Evolutionary conservation across 495 filamentous ascomycete species (phyloP).

Genomic region (Oidiodendron maius): DNA sequence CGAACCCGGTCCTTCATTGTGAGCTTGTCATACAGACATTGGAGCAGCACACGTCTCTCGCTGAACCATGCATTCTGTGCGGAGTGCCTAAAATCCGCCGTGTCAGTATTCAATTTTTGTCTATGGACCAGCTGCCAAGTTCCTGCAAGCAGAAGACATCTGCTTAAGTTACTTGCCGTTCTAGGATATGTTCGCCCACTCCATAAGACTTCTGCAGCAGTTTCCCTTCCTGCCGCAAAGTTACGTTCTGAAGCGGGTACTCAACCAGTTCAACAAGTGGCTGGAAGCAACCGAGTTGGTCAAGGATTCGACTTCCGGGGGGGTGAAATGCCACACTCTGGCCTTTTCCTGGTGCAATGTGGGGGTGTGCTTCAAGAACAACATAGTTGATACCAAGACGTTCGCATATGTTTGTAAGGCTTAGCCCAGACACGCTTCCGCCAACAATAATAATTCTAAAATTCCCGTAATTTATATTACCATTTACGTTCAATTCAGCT

Average conservation of each 20-base stretch:
- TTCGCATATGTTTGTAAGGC: slow-evolving; percentile 39
- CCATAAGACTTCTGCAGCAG: too few species aligned
- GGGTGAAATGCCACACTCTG: slow-evolving; percentile 21
- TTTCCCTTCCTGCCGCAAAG: too few species aligned
- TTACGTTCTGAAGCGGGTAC: slow-evolving; percentile 8
- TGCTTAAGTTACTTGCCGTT: too few species aligned
- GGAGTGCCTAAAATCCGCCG: too few species aligned
- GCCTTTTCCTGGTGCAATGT: slow-evolving; percentile 34
- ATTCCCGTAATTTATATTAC: too few species aligned
- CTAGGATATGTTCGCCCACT: too few species aligned
- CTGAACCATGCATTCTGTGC: too few species aligned
- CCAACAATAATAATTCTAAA: slow-evolving; percentile 50
- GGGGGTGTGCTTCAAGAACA: slow-evolving; percentile 36
- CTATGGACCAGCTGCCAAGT: too few species aligned
- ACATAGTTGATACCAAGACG: slow-evolving; percentile 40
- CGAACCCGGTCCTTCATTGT: slow-evolving; percentile 25
- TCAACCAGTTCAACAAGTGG: slow-evolving; percentile 14
- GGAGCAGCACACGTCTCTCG: slow-evolving; percentile 28
- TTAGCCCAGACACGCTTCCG: slow-evolving; percentile 43
- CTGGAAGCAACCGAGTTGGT: slow-evolving; percentile 41
- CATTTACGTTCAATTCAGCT: too few species aligned
- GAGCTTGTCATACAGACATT: slow-evolving; percentile 29
- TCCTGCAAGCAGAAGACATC: too few species aligned
- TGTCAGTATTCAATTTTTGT: slow-evolving; percentile 29
- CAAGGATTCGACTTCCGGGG: slow-evolving; percentile 33